Evolutionary conservation across 2,329 filamentous ascomycete species (phyloP).

Genomic region (Exophiala sp.): DNA sequence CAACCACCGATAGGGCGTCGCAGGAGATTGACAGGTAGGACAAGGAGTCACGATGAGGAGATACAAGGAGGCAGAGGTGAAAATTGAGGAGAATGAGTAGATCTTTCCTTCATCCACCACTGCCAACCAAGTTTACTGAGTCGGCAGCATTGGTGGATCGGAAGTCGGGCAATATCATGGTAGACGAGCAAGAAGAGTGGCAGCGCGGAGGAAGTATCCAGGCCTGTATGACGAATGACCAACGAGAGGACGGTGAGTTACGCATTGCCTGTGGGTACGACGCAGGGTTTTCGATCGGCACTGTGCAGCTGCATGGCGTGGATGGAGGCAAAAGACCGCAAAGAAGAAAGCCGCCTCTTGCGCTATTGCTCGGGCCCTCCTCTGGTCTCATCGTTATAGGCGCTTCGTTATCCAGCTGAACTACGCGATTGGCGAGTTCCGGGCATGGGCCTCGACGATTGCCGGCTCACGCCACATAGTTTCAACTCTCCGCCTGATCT

Average conservation of each 20-base stretch:
- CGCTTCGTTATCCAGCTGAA: not conserved
- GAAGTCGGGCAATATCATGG: not conserved
- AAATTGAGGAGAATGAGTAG: not conserved
- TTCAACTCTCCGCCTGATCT: no score
- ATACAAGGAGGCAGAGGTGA: not conserved
- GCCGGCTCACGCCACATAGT: constrained; percentile 16
- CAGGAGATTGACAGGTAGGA: constrained; percentile 7
- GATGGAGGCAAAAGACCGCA: not conserved
- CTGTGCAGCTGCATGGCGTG: not conserved
- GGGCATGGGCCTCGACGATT: constrained; percentile 2
- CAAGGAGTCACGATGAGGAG: constrained; percentile 6
- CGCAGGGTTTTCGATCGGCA: no score
- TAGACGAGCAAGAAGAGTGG: not conserved
- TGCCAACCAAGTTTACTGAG: not conserved
- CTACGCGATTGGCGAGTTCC: constrained; percentile 4
- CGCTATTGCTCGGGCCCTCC: no score
- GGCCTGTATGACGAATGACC: not conserved
- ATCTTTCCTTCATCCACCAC: not conserved
- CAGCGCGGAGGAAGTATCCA: not conserved
- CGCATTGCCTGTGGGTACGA: no score
- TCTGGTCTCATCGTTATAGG: not conserved
- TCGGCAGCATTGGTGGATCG: not conserved
- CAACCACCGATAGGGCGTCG: constrained; percentile 9
- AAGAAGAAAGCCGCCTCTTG: no score
- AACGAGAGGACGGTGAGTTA: no score